These are phyloP conservation scores for Flaveria floridana DNA, from an alignment of 140 eudicot genomes.

Conservation along the genomic window DNA sequence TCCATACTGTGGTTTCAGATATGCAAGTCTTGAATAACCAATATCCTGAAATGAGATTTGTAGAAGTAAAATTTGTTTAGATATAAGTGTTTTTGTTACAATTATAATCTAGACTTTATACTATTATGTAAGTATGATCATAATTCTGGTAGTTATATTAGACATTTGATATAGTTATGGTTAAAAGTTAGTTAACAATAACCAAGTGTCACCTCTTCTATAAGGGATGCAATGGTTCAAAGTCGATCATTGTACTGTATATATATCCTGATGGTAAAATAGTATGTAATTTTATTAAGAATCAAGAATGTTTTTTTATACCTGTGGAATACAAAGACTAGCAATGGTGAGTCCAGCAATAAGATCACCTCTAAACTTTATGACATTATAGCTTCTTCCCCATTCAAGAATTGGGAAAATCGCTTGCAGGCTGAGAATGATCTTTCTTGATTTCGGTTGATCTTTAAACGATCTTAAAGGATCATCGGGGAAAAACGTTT, in stretches of 20 bases:
- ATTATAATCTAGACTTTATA: not conserved
- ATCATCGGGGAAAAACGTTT: conserved; percentile 64
- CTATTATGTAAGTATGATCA: no score
- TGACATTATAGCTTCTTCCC: conserved; percentile 58
- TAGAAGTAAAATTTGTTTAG: not conserved
- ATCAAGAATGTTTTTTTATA: conserved; percentile 21
- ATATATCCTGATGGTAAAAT: no score
- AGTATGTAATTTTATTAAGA: not conserved
- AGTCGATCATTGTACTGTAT: no score
- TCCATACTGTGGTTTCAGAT: conserved; percentile 68
- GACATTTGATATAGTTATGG: no score
- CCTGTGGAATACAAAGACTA: conserved; percentile 86
- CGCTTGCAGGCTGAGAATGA: conserved; percentile 53
- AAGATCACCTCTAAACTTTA: conserved; percentile 66
- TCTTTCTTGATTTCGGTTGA: conserved; percentile 48
- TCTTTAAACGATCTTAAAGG: conserved; percentile 58
- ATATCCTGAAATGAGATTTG: conserved; percentile 53
- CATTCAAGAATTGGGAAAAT: conserved; percentile 75
- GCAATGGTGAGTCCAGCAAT: conserved; percentile 90
- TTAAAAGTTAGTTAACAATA: no score
- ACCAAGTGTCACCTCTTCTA: no score
- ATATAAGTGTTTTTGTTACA: not conserved
- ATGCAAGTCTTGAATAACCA: conserved; percentile 72
- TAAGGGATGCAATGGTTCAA: no score
- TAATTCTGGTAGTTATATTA: not conserved